Base-by-base conservation (phyloP, 176 grass and related monocot genomes). In the Melocanna baccifera region DNA sequence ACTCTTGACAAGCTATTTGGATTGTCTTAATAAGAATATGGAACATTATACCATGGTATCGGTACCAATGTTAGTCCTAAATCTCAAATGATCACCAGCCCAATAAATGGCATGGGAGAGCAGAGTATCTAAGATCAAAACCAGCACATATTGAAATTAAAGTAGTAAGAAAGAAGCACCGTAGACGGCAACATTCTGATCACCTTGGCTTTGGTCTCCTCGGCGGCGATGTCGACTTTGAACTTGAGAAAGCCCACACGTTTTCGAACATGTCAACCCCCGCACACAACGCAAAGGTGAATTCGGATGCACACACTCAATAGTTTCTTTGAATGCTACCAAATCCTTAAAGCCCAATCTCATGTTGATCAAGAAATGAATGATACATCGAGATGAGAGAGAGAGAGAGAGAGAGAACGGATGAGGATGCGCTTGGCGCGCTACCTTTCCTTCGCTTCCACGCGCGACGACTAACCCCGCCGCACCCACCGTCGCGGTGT, bases 221-320 rank as follows among this genome's bases (percentile, higher is more conserved):
- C 81, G 25, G 95, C 96, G 55, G 90, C n/a, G 64, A 98, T 66
- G 72, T 95, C 86, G 50, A 93, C 96, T 79, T 92, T 98, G 83
- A 98, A 98, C 80, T 98, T 98, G 20, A 98, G 66, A 85, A 98
- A 98, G 3, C 96, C 93, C 71, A 98, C 89, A 1, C 89, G 91
- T 74, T 89, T 81, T 66, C 91, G 69, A 98, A 95, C 96, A 92
- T 98, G 78, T 98, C 93, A 4, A 95, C 83, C 2, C 96, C 89
- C 96, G 91, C 71, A 16, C 42, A 63, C 1, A 66, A 89, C 0
- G 2, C n/a, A 9, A 46, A 10, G 5, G 34, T 20, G 65, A 61
- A 71, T 42, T 48, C 11, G 67, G 53, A 67, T 20, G 9, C 20
- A 52, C 50, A 57, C 22, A 14, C 32, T 51, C 34, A 46, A 53